Percentiles rank a stretch among this genome's conserved stretches.
These are phyloP conservation scores for Xylariaceae sp. DNA, from an alignment of 2,329 filamentous ascomycete genomes.

Conservation along the genomic window DNA sequence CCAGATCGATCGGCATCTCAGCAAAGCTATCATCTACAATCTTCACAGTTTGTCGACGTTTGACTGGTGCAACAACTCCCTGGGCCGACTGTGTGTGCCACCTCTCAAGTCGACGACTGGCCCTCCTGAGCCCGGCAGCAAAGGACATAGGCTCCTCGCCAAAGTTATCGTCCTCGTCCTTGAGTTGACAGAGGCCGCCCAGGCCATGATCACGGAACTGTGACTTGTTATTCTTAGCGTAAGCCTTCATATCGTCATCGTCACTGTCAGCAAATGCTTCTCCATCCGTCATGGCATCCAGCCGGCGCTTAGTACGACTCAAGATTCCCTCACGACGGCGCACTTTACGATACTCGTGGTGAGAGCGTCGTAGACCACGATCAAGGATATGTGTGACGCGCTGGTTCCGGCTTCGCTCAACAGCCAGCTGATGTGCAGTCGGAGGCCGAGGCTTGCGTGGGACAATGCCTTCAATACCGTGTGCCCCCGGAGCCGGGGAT, in stretches of 20 bases:
- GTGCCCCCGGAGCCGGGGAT: conserved; percentile 53
- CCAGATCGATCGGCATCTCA: conserved; percentile 13
- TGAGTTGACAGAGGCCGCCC: conserved; percentile 62
- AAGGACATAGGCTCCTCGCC: conserved; percentile 71
- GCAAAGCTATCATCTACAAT: not conserved
- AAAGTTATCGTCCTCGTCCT: conserved; percentile 66
- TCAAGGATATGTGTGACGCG: conserved; percentile 81
- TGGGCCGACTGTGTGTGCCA: conserved; percentile 58
- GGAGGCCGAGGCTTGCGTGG: conserved; percentile 68
- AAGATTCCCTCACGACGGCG: conserved; percentile 66
- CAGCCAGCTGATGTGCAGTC: conserved; percentile 77
- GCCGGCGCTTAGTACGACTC: conserved; percentile 63
- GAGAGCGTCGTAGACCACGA: conserved; percentile 65
- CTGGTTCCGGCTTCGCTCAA: conserved; percentile 74
- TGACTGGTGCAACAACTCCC: conserved; percentile 47
- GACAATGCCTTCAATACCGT: conserved; percentile 52
- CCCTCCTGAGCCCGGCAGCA: conserved; percentile 62
- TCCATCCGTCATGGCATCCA: conserved; percentile 53
- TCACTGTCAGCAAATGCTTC: conserved; percentile 65
- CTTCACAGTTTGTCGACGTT: conserved; percentile 33
- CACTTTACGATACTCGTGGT: conserved; percentile 60
- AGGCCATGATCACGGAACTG: conserved; percentile 56
- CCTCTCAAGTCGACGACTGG: conserved; percentile 62
- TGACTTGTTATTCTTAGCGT: conserved; percentile 26
- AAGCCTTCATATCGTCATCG: conserved; percentile 32